A percentile compares a stretch with the other conserved stretches of the same genome.
Evolutionary conservation across 495 filamentous ascomycete species (phyloP).

Genomic region (Aspergillus nanangensis): DNA sequence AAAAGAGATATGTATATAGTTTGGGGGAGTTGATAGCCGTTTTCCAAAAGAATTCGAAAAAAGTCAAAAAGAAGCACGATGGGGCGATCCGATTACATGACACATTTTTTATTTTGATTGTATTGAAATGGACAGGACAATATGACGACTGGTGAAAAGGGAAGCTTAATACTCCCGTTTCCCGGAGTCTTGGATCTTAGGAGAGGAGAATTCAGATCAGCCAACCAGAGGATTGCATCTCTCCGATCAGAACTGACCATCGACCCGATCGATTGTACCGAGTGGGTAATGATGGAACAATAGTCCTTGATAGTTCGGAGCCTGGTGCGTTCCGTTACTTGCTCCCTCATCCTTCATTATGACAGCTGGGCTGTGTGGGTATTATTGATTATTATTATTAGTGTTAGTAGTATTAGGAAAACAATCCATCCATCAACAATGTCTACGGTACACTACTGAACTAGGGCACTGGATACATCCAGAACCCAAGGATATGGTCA

Average conservation of each 20-base stretch:
- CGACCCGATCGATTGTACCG: neutral
- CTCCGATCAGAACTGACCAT: neutral
- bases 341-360: no score
- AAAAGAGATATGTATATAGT: no score
- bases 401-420: no score
- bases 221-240: conserved; percentile 10
- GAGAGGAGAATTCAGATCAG: conserved; percentile 4
- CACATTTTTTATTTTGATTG: no score
- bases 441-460: no score
- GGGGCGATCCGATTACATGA: neutral
- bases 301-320: no score
- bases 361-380: no score
- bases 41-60: neutral
- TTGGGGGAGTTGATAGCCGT: neutral
- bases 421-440: no score
- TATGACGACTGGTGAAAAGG: neutral
- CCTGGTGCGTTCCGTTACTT: no score
- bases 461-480: no score
- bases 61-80: neutral
- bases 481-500: no score
- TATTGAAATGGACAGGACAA: neutral
- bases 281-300: conserved; percentile 4
- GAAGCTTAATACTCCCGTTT: conserved; percentile 12
- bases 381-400: no score
- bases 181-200: conserved; percentile 3